A percentile compares a stretch with the other conserved stretches of the same genome.
phyloP scores from a whole-genome alignment of 176 grass and related monocot genomes.

The Avena insularis region DNA sequence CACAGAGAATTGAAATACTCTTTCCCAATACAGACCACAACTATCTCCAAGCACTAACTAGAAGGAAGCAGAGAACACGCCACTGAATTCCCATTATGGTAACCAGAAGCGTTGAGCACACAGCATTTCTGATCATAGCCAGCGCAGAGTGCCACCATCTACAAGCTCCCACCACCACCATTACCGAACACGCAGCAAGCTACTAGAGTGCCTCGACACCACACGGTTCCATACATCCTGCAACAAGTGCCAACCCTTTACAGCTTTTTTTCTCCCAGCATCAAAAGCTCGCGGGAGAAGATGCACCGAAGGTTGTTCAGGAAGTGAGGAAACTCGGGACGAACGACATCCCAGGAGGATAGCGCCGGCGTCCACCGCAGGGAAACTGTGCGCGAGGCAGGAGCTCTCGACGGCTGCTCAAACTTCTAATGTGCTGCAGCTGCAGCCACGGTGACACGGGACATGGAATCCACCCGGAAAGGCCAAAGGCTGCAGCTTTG shows the following conservation, averaged over 20 bases:
- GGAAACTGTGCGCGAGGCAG: neutral
- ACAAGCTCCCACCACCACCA: conserved; percentile 18
- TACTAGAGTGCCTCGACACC: conserved; percentile 19
- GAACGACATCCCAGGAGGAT: neutral
- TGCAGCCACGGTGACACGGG: neutral
- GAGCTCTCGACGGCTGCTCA: neutral
- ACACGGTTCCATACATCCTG: conserved; percentile 15
- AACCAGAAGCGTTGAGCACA: neutral
- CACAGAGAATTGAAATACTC: neutral
- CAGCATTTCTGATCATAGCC: conserved; percentile 13
- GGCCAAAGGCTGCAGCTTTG: conserved; percentile 3
- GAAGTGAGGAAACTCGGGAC: conserved; percentile 27
- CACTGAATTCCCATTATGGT: conserved; percentile 22
- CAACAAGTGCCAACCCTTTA: conserved; percentile 36
- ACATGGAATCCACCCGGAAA: neutral
- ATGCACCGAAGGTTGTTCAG: conserved; percentile 25
- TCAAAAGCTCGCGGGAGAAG: conserved; percentile 32
- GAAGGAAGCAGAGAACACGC: neutral
- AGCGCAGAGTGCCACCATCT: conserved; percentile 26
- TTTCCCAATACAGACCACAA: neutral
- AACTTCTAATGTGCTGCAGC: neutral
- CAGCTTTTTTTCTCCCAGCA: conserved; percentile 25
- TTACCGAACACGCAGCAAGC: conserved; percentile 32
- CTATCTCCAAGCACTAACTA: neutral
- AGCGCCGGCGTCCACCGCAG: conserved; percentile 7